These are phyloP conservation scores for Ustilago curta DNA, from an alignment of 1,284 basidiomycete species.

Conservation along the genomic window DNA sequence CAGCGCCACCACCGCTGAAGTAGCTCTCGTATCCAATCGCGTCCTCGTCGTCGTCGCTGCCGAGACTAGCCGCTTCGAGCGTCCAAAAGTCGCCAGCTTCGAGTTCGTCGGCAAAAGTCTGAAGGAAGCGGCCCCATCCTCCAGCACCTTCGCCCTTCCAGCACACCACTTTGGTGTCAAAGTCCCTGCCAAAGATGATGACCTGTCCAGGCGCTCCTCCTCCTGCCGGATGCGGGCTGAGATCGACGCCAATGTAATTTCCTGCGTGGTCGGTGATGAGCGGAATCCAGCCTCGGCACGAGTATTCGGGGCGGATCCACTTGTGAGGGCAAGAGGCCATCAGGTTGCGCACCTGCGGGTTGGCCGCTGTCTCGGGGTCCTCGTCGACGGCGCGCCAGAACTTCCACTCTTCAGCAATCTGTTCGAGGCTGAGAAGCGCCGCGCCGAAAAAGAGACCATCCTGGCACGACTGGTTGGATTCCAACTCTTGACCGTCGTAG, in stretches of 20 bases:
- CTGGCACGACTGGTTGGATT: constrained; percentile 63
- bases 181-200: constrained; percentile 96
- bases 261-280: constrained; percentile 91
- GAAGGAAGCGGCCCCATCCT: constrained; percentile 95
- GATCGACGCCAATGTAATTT: constrained; percentile 96
- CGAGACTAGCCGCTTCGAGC: constrained; percentile 48
- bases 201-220: constrained; percentile 86
- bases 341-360: constrained; percentile 53
- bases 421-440: constrained; percentile 62
- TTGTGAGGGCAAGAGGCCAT: constrained; percentile 91
- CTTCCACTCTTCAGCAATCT: constrained; percentile 63
- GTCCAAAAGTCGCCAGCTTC: constrained; percentile 79
- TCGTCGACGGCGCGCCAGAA: constrained; percentile 68
- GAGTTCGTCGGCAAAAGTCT: constrained; percentile 91
- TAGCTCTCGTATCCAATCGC: constrained; percentile 66
- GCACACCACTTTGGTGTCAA: constrained; percentile 96
- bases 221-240: constrained; percentile 77
- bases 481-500: constrained; percentile 67
- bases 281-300: constrained; percentile 94
- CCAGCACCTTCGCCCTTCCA: constrained; percentile 78
- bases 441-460: constrained; percentile 68
- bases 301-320: constrained; percentile 92
- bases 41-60: constrained; percentile 63
- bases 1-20: constrained; percentile 60
- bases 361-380: constrained; percentile 62